Base-by-base conservation (phyloP, 345 rosid genomes). In the Camelina hispida region DNA sequence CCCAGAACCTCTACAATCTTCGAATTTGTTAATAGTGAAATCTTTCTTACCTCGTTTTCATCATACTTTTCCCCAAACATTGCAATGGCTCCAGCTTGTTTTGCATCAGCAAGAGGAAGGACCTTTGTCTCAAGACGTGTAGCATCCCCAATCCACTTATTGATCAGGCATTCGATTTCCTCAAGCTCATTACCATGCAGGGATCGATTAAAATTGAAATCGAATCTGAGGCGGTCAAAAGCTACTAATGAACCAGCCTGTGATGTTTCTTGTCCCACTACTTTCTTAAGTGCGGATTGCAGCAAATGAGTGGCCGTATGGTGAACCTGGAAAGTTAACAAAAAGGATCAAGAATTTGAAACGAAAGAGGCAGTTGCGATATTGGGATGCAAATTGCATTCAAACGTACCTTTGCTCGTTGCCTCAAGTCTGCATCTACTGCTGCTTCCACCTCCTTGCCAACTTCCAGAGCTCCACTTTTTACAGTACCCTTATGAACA, bases 51-150 rank as follows among this genome's bases (percentile, higher is more conserved):
- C 96, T 91, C 84, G 68, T 91, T 34, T 57, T 57, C 97, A 28
- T 90, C 96, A 64, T 94, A 94, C 75, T 94, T 94, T 84, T 91
- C 97, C 50, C 98, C 98, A 78, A 91, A 94, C 97, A 94, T 94
- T 66, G 98, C 98, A 78, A 89, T 90, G 67, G 98, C 98, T 38
- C 95, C 98, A 22, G 93, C 97, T 42, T 35, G 79, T 85, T 89
- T 91, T 30, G 97, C 98, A 77, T 87, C 96, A 43, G 42, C 59
- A 70, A 89, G 87, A 30, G 97, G 84, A 93, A 94, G 84, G 72
- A 89, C 92, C 81, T 86, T 91, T 8, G 93, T 91, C 81, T 86
- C 87, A 74, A 94, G 92, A 73, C 82, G 68, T 43, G 88, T 81
- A 50, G 91, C 86, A 55, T 88, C 89, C 47, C 89, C 93, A 62